phyloP scores from a whole-genome alignment of 129 eudicot species.

The Escallonia herrerae region DNA sequence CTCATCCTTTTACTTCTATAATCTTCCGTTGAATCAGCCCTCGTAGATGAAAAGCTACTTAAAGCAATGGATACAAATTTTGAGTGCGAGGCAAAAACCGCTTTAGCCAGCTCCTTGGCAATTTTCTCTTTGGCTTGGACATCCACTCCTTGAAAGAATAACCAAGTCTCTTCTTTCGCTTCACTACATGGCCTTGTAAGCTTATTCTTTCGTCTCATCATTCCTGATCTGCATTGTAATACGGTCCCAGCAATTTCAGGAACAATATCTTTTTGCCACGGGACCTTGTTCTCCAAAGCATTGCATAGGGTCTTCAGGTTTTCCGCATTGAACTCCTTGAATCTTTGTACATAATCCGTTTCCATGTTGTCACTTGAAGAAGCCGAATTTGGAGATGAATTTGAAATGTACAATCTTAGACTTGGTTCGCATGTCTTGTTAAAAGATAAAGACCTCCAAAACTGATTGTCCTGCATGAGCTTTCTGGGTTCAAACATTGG shows the following conservation, averaged over 20 bases:
- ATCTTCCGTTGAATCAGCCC: slow-evolving; percentile 50
- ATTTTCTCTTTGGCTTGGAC: slow-evolving; percentile 53
- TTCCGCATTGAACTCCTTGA: slow-evolving; percentile 64
- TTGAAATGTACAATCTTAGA: slow-evolving; percentile 23
- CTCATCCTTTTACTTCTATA: slow-evolving; percentile 60
- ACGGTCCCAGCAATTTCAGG: slow-evolving; percentile 65
- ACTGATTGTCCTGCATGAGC: slow-evolving; percentile 19
- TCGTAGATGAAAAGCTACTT: slow-evolving; percentile 55
- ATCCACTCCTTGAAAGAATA: slow-evolving; percentile 73
- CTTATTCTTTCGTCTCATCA: slow-evolving; percentile 45
- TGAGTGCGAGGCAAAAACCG: slow-evolving; percentile 60
- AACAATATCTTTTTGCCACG: slow-evolving; percentile 66
- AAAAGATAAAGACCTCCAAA: slow-evolving; percentile 21
- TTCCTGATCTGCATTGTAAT: slow-evolving; percentile 67
- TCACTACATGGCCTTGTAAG: not conserved
- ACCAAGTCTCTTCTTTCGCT: slow-evolving; percentile 81
- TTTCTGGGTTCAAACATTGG: slow-evolving; percentile 6
- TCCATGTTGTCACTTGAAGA: slow-evolving; percentile 70
- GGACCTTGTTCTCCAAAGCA: slow-evolving; percentile 60
- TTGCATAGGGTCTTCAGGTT: slow-evolving; percentile 56
- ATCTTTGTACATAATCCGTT: slow-evolving; percentile 39
- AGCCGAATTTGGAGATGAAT: slow-evolving; percentile 49
- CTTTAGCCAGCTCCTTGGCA: slow-evolving; percentile 62
- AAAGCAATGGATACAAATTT: slow-evolving; percentile 35
- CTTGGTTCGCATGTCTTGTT: slow-evolving; percentile 22